Percentiles rank a stretch among this genome's conserved stretches.
Evolutionary conservation across 768 basidiomycete species (phyloP).

Genomic region (Termitomyces sp.): DNA sequence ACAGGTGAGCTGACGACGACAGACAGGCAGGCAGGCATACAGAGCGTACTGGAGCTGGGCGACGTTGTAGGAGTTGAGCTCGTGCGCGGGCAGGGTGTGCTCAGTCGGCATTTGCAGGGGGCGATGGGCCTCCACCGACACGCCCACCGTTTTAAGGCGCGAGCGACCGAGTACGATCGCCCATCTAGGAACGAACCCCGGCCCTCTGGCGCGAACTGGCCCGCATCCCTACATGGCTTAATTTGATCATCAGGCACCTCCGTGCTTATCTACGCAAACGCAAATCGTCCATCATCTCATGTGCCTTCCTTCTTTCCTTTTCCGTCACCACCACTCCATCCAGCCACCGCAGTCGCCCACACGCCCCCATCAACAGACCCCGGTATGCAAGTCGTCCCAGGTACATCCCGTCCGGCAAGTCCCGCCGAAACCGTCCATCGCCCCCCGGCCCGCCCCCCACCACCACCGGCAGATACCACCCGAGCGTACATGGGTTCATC

Average conservation of each 20-base stretch:
- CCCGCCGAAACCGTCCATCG: slow-evolving; percentile 83
- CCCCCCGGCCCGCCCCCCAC: slow-evolving; percentile 61
- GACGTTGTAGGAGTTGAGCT: slow-evolving; percentile 57
- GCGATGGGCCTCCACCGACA: background rate
- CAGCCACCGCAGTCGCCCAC: slow-evolving; percentile 59
- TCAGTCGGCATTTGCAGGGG: slow-evolving; percentile 53
- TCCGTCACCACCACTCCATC: slow-evolving; percentile 83
- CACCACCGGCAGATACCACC: slow-evolving; percentile 90
- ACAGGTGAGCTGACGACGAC: background rate
- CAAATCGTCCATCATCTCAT: slow-evolving; percentile 46
- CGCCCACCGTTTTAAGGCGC: slow-evolving; percentile 16
- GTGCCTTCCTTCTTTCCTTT: slow-evolving; percentile 84
- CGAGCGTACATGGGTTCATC: slow-evolving; percentile 97
- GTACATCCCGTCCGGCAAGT: slow-evolving; percentile 86
- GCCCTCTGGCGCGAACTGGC: background rate
- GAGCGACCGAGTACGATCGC: slow-evolving; percentile 17
- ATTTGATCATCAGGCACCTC: slow-evolving; percentile 14
- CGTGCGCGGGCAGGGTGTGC: slow-evolving; percentile 23
- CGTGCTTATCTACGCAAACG: slow-evolving; percentile 8
- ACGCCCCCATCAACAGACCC: slow-evolving; percentile 79
- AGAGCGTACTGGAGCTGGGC: slow-evolving; percentile 59
- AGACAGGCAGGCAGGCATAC: slow-evolving; percentile 8
- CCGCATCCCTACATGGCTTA: slow-evolving; percentile 9
- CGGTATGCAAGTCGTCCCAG: slow-evolving; percentile 86
- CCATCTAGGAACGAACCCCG: slow-evolving; percentile 16